Conservation (phyloP, 192 early-diverging fungal species). For the Podila verticillata region DNA sequence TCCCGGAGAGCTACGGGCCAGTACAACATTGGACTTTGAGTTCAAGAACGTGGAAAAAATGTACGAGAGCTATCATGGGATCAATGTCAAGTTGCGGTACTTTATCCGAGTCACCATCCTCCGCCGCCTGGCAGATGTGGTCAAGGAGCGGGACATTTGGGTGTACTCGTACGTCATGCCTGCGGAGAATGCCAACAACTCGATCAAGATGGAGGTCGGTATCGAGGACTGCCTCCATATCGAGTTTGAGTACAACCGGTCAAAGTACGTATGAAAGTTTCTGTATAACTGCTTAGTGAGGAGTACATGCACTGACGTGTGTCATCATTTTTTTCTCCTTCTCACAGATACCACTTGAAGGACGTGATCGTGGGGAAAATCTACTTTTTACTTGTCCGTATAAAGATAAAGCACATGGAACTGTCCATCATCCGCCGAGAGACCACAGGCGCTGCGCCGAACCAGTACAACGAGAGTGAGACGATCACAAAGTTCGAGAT, state of each 20-base stretch:
- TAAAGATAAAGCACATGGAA: conserved; percentile 99
- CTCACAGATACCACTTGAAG: conserved; percentile 91
- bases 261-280: conserved; percentile 87
- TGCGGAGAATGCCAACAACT: conserved; percentile 85
- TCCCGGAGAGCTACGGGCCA: conserved; percentile 91
- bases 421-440: conserved; percentile 97
- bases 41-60: conserved; percentile 99
- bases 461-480: conserved; percentile 99
- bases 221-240: conserved; percentile 99
- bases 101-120: conserved; percentile 95
- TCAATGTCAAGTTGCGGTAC: conserved; percentile 97
- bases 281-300: background rate
- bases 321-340: background rate
- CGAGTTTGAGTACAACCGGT: conserved; percentile 99
- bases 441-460: conserved; percentile 95
- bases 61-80: conserved; percentile 97
- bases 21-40: conserved; percentile 90
- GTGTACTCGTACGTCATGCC: conserved; percentile 98
- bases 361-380: conserved; percentile 99
- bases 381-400: conserved; percentile 98
- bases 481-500: conserved; percentile 99
- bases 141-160: conserved; percentile 96
- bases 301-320: background rate
- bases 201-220: conserved; percentile 99
- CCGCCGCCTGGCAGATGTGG: conserved; percentile 85